Percentiles rank a stretch among this genome's conserved stretches.
These are phyloP conservation scores for Ogataea ramenticola DNA, from an alignment of 805 yeast species.

Conservation along the genomic window DNA sequence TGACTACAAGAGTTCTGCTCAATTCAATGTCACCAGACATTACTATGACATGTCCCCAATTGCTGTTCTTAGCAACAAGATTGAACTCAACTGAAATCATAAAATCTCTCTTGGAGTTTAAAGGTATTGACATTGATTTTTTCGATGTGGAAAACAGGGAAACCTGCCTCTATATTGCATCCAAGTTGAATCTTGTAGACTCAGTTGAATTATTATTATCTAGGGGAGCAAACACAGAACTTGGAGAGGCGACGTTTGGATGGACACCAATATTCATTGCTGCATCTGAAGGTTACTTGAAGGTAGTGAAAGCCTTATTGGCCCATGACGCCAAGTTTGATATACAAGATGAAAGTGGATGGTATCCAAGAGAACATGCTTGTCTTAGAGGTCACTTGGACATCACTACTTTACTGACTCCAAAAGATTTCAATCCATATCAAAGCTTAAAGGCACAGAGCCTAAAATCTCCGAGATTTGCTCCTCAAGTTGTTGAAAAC, in stretches of 20 bases:
- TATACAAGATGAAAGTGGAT: constrained; percentile 74
- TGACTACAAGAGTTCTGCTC: constrained; percentile 57
- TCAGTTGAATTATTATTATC: constrained; percentile 49
- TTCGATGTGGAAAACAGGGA: constrained; percentile 57
- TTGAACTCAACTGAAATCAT: constrained; percentile 55
- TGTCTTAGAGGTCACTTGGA: constrained; percentile 79
- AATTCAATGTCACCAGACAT: constrained; percentile 31
- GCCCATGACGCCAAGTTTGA: constrained; percentile 46
- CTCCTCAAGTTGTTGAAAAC: constrained; percentile 3
- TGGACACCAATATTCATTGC: constrained; percentile 95
- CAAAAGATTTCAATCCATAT: constrained; percentile 33
- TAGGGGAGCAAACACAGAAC: constrained; percentile 64
- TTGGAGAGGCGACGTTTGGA: constrained; percentile 72
- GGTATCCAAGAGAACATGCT: constrained; percentile 98
- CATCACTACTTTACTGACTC: constrained; percentile 56
- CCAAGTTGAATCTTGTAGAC: constrained; percentile 50
- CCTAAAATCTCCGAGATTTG: constrained; percentile 14
- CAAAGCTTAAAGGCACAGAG: constrained; percentile 11
- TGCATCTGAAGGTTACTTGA: constrained; percentile 71
- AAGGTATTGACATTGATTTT: constrained; percentile 59
- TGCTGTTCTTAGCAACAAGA: constrained; percentile 63
- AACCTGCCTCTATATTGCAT: constrained; percentile 77
- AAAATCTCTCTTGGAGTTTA: constrained; percentile 41
- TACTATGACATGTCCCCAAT: constrained; percentile 41
- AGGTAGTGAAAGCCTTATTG: constrained; percentile 49